Evolutionary conservation across 2,329 filamentous ascomycete genomes (phyloP), one percentile per base, ranked within the genome.

Genomic region (Fusarium oxysporum): DNA sequence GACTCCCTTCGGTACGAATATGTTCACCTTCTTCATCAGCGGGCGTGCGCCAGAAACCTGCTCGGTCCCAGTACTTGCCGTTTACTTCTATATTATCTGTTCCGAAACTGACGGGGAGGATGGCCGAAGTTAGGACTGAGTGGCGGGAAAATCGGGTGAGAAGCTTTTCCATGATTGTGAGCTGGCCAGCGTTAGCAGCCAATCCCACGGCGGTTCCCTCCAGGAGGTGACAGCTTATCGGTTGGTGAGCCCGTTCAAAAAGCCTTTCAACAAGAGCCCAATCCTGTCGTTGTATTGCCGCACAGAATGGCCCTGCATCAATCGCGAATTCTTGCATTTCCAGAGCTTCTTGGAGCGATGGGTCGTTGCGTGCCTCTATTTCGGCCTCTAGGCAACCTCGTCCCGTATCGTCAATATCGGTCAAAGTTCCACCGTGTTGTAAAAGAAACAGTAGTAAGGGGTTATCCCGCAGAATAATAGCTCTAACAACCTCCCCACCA

Each of bases 191-290:
- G 4, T 25, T 5, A 25, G 23, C 47, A 13, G 47, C 47, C 8
- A 50, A 5, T 1, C 47, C 47, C 7, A 50, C 28, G 3, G 47
- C 47, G 5, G 30, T 23, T 23, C 47, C 47, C 5, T 50, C 47
- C 2, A 50, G 1, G 0, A 35, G 3, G 8, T 35, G 47, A 3
- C n/a, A 23, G 1, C 0, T 5, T 23, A n/a, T 13, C 11, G 4
- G 14, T 0, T 5, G 2, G 0, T 50, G 5, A 19, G 21, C 5
- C 0, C 47, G 2, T 3, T 9, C 0, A 2, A 50, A 13, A 7
- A 50, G 47, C 0, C 47, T 13, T 7, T 6, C 1, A 5, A 50
- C n/a, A 7, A 50, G 47, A 3, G 2, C n/a, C 47, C 30, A 50
- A 3, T 50, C 30, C 2, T 4, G 5, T 4, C 0, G 3, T 3